Percentiles rank a stretch among this genome's conserved stretches.
Evolutionary conservation across 805 yeast genomes (phyloP).

Genomic region (Blastobotrys terrestris): DNA sequence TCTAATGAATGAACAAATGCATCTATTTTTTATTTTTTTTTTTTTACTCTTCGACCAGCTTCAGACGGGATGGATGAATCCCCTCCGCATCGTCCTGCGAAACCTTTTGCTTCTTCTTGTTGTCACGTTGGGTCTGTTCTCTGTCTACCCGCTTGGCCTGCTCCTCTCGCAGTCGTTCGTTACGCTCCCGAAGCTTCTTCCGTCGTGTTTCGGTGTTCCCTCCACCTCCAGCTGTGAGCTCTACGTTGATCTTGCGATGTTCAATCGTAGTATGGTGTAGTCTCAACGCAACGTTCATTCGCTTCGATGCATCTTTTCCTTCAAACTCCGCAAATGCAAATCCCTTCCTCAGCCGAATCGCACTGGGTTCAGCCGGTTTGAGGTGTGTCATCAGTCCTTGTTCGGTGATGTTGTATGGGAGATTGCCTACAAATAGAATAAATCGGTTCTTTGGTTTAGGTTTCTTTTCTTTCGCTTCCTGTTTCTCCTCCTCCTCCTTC

Average conservation of each 20-base stretch:
- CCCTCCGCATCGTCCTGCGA: constrained; percentile 3
- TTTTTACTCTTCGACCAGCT: constrained; percentile 1
- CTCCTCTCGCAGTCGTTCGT: constrained; percentile 66
- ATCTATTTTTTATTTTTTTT: too few relatives aligned
- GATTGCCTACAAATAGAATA: constrained; percentile 82
- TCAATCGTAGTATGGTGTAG: constrained; percentile 71
- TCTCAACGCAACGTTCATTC: constrained; percentile 78
- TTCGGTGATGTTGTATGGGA: constrained; percentile 66
- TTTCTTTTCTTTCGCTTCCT: constrained; percentile 35
- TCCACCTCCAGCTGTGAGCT: constrained; percentile 97
- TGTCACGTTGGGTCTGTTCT: constrained; percentile 30
- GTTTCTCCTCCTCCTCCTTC: constrained; percentile 11
- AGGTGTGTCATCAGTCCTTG: constrained; percentile 66
- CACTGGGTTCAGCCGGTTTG: constrained; percentile 59
- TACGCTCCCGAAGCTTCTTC: constrained; percentile 71
- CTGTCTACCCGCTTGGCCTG: constrained; percentile 53
- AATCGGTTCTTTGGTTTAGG: constrained; percentile 44
- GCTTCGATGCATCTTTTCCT: constrained; percentile 60
- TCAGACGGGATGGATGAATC: constrained; percentile 16
- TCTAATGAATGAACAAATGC: too few relatives aligned
- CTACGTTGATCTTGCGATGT: constrained; percentile 83
- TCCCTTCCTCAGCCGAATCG: constrained; percentile 58
- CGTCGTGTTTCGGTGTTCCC: constrained; percentile 63
- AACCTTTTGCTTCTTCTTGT: constrained; percentile 12
- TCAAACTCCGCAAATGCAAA: constrained; percentile 92